Percentiles rank a stretch among this genome's conserved stretches.
Evolutionary conservation across 2,329 filamentous ascomycete species (phyloP).

Genomic region (Calonectria multiphialidica): DNA sequence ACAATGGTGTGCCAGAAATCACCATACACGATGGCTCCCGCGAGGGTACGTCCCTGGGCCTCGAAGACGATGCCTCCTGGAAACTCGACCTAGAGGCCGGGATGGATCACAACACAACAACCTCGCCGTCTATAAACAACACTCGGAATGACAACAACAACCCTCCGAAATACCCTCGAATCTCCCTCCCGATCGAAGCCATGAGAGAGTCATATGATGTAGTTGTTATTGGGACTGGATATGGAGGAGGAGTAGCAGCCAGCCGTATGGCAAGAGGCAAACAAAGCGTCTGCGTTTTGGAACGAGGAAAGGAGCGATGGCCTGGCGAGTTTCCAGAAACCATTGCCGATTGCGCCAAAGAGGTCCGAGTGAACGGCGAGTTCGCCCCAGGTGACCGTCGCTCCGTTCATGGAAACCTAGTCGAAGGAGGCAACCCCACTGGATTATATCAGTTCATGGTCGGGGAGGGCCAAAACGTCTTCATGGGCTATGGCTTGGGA

Average conservation of each 20-base stretch:
- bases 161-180: slow-evolving; percentile 58
- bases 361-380: slow-evolving; percentile 69
- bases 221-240: slow-evolving; percentile 77
- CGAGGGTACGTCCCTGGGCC: too few relatives aligned
- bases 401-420: slow-evolving; percentile 26
- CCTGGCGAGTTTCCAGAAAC: slow-evolving; percentile 73
- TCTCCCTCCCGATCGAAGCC: slow-evolving; percentile 68
- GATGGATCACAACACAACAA: background rate
- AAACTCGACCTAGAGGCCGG: background rate
- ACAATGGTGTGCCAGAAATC: background rate
- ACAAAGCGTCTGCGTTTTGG: slow-evolving; percentile 74
- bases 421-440: slow-evolving; percentile 64
- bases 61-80: background rate
- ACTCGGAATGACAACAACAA: background rate
- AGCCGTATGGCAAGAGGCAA: slow-evolving; percentile 70
- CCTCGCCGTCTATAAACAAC: too few relatives aligned
- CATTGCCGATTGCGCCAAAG: slow-evolving; percentile 57
- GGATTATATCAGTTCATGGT: slow-evolving; percentile 74
- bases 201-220: slow-evolving; percentile 71
- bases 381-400: slow-evolving; percentile 45
- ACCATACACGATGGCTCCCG: too few relatives aligned
- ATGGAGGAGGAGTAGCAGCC: slow-evolving; percentile 75
- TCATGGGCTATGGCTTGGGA: slow-evolving; percentile 73
- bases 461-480: slow-evolving; percentile 73
- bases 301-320: slow-evolving; percentile 75